Base-by-base conservation (phyloP, 352 stramenopile genomes). In the Phytopythium kandeliae region DNA sequence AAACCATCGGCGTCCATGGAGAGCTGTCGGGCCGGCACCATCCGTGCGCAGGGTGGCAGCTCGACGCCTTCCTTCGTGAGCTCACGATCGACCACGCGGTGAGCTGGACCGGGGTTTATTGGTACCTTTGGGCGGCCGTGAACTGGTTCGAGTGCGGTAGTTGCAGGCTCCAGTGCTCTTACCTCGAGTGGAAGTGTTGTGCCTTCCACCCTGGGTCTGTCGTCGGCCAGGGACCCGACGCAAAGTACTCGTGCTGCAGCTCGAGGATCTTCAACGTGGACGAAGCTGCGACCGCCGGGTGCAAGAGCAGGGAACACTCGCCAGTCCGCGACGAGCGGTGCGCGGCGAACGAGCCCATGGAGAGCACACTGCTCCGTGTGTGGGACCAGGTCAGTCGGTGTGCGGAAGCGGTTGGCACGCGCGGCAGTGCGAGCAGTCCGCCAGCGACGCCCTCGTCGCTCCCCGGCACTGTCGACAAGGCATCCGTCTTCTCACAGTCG, bases 51-150 rank as follows among this genome's bases (percentile, higher is more conserved):
- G 64, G 60, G 5, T 90, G 78, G 76, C 70, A 69, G 24, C 15
- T 75, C 0, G 67, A 85, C 4, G 45, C 63, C 0, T 85, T 84
- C 43, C 25, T 86, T 8, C 55, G 57, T 31, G 67, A 73, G 1
- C 51, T 84, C 2, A 57, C 67, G 6, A 55, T 61, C 11, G 58
- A 78, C 22, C 74, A 67, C 34, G 60, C 51, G 1, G 67, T 85
- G 37, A 65, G 62, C 4, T 96, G 84, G 85, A 71, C 58, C 19
- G 69, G 60, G 0, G 67, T 73, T 0, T 97, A 92, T 50, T 96
- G 88, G 86, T 78, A 82, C 43, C 43, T 95, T 5, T 97, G 81
- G 85, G 82, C 71, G 1, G 75, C 72, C 12, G 82, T 62, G 7
- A 71, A 78, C 25, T 61, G 54, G 25, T 85, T 91, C 24, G 44